Evolutionary conservation across 73 alveolate genomes (phyloP).

Genomic region (Paramecium primaurelia): DNA sequence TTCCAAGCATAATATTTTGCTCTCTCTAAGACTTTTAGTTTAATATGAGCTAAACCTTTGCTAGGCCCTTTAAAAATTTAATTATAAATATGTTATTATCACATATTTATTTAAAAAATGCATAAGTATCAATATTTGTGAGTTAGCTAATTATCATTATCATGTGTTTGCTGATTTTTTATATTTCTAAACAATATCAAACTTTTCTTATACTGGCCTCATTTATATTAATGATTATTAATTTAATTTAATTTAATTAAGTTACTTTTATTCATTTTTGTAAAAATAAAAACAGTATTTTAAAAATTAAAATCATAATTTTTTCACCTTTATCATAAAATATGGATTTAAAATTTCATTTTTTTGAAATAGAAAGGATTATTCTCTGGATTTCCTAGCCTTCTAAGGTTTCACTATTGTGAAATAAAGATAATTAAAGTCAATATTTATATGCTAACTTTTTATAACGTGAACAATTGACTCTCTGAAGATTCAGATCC

Average conservation of each 20-base stretch:
- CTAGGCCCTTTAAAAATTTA: constrained; percentile 73
- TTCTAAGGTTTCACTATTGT: too few relatives aligned
- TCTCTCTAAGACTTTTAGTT: constrained; percentile 77
- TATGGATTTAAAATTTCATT: too few relatives aligned
- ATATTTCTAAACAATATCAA: background rate
- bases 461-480: too few relatives aligned
- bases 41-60: constrained; percentile 76
- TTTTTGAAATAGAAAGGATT: too few relatives aligned
- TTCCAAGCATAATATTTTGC: constrained; percentile 91
- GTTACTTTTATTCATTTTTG: too few relatives aligned
- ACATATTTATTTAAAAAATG: constrained; percentile 72
- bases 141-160: background rate
- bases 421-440: too few relatives aligned
- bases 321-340: too few relatives aligned
- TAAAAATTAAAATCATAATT: too few relatives aligned
- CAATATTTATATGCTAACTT: too few relatives aligned
- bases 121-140: constrained; percentile 54
- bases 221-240: constrained; percentile 28
- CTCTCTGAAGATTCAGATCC: too few relatives aligned
- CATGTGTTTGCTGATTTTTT: background rate
- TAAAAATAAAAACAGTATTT: too few relatives aligned
- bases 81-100: background rate
- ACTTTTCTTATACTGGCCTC: background rate
- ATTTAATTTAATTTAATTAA: background rate
- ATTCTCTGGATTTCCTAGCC: too few relatives aligned